These are phyloP conservation scores for Grosmannia penicillata DNA, from an alignment of 2,329 filamentous ascomycete genomes.

Conservation along the genomic window DNA sequence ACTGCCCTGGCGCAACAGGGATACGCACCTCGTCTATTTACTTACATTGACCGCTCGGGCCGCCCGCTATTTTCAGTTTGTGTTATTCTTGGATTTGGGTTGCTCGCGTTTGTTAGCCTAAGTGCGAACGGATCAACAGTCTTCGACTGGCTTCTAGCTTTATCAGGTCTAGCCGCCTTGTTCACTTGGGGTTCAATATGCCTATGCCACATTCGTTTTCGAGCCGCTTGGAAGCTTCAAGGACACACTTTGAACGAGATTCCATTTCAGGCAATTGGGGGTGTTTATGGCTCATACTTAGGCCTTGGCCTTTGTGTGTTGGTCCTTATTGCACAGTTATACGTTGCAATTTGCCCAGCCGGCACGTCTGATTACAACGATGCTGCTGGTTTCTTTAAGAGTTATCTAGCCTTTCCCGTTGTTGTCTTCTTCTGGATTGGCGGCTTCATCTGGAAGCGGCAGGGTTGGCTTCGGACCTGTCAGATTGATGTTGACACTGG, in stretches of 20 bases:
- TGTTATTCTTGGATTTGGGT: constrained; percentile 30
- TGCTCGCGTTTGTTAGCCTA: constrained; percentile 34
- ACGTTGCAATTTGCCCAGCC: constrained; percentile 23
- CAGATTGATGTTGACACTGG: constrained; percentile 56
- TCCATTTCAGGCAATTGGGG: constrained; percentile 46
- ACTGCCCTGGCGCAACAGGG: constrained; percentile 44
- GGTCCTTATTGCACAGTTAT: constrained; percentile 39
- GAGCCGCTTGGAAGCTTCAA: constrained; percentile 44
- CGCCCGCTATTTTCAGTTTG: constrained; percentile 37
- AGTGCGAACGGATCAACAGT: constrained; percentile 29
- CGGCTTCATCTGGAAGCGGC: constrained; percentile 50
- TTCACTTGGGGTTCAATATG: constrained; percentile 60
- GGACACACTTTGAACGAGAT: constrained; percentile 53
- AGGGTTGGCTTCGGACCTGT: constrained; percentile 37
- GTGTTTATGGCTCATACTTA: constrained; percentile 49
- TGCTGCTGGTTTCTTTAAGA: constrained; percentile 35
- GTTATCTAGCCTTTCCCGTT: constrained; percentile 37
- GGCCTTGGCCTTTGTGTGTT: constrained; percentile 43
- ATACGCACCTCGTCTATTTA: constrained; percentile 40
- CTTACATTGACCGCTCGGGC: constrained; percentile 41
- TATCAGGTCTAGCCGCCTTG: constrained; percentile 49
- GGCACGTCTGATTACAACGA: constrained; percentile 17
- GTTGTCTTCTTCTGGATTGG: constrained; percentile 36
- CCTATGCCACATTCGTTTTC: constrained; percentile 54
- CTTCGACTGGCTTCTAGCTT: constrained; percentile 51